Conservation (phyloP, 768 basidiomycete genomes). For the Russula earlei region DNA sequence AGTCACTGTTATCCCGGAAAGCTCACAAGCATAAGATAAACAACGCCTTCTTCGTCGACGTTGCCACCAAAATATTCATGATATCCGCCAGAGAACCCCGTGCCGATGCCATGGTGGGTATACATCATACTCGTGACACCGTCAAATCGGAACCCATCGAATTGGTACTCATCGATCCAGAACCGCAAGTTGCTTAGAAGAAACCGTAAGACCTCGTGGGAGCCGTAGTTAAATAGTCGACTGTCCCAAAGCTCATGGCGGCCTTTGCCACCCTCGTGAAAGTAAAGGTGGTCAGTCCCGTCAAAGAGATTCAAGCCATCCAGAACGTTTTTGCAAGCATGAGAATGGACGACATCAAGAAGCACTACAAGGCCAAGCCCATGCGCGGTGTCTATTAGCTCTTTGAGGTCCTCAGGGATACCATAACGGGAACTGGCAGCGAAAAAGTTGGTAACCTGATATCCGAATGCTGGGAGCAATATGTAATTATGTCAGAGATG, state of each 20-base stretch:
- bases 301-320: constrained; percentile 96
- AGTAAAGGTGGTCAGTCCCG: constrained; percentile 95
- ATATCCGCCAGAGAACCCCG: constrained; percentile 96
- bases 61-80: constrained; percentile 91
- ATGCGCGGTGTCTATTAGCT: constrained; percentile 92
- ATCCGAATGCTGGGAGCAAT: constrained; percentile 73
- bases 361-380: constrained; percentile 87
- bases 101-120: constrained; percentile 92
- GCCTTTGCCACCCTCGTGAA: constrained; percentile 88
- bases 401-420: constrained; percentile 89
- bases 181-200: constrained; percentile 90
- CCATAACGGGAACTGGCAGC: constrained; percentile 95
- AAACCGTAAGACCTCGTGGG: constrained; percentile 92
- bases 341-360: constrained; percentile 95
- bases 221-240: constrained; percentile 92
- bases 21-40: constrained; percentile 94
- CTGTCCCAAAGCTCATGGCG: constrained; percentile 97
- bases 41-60: constrained; percentile 83
- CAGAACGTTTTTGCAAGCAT: constrained; percentile 94
- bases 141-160: constrained; percentile 98
- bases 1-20: not conserved
- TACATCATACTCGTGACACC: constrained; percentile 99
- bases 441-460: constrained; percentile 97
- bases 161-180: constrained; percentile 91
- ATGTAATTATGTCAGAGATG: not conserved